phyloP scores from a whole-genome alignment of 768 basidiomycete genomes.

The Suillus occidentalis region DNA sequence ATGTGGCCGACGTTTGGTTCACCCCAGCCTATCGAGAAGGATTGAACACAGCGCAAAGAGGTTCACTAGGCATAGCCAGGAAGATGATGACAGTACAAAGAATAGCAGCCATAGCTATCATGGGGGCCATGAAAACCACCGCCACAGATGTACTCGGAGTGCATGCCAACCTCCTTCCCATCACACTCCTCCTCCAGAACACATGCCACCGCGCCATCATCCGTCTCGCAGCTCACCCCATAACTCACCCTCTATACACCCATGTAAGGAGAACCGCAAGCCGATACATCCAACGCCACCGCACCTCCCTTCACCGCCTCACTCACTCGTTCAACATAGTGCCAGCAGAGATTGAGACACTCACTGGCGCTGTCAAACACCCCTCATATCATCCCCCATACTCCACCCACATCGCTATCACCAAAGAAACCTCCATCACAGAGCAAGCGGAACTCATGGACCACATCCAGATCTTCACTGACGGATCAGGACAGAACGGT shows the following conservation, averaged over 20 bases:
- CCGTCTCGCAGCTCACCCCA: constrained; percentile 16
- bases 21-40: too few species aligned
- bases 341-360: not conserved
- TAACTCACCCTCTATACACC: not conserved
- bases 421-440: too few species aligned
- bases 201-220: constrained; percentile 4
- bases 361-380: not conserved
- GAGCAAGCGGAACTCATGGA: not conserved
- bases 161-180: constrained; percentile 20
- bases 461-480: not conserved
- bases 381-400: not conserved
- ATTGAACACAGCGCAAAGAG: too few species aligned
- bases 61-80: too few species aligned
- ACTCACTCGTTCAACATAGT: not conserved
- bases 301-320: not conserved
- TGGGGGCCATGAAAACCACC: too few species aligned
- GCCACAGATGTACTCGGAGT: constrained; percentile 15
- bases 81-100: too few species aligned
- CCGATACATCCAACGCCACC: not conserved
- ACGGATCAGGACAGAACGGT: not conserved
- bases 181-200: constrained; percentile 10
- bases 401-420: not conserved
- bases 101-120: too few species aligned
- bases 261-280: not conserved
- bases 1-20: too few species aligned